Base-by-base conservation (phyloP, 78 protist species). In the Dictyostelium capitatum region DNA sequence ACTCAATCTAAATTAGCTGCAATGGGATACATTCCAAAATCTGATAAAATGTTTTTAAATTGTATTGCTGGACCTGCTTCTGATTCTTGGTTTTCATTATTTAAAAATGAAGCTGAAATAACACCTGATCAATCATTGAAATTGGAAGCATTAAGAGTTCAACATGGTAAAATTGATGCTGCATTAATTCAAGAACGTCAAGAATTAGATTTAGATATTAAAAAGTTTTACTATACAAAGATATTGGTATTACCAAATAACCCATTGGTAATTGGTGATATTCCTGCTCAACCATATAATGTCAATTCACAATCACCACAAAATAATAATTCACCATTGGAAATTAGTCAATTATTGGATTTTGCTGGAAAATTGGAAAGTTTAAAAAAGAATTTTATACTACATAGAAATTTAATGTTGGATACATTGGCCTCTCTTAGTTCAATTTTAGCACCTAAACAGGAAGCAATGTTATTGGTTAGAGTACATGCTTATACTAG, bases 381-480 rank as follows among this genome's bases (percentile, higher is more conserved):
- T 15, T 28, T 85, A 17, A 85, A 85, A 62, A 85, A 54, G 56
- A 85, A 85, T 30, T 85, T 83, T 30, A 85, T 85, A 19, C 9
- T 28, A 15, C 83, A 72, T 28, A 30, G 92, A 30, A 85, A 85
- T 59, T n/a, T 57, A 59, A 51, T 72, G 74, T 28, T 75, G 46
- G 92, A 85, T 30, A 85, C 92, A 23, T 20, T 85, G 30, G 3
- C 92, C 1, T 56, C 79, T 12, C 77, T 85, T 4, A 75, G 83
- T 37, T 28, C 75, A 4, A 85, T 85, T 28, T 46, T 85, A 1
- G 47, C 83, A 17, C 92, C 92, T 0, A 19, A 51, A 30, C 92
- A 85, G 59, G 92, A 85, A 77, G 92, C 92, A 12, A 75, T 85
- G 92, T 57, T 85, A 25, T 43, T 85, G n/a, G 92, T 85, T 37